Conservation (phyloP, 2,329 filamentous ascomycete genomes). For the Paraphaeosphaeria minitans region DNA sequence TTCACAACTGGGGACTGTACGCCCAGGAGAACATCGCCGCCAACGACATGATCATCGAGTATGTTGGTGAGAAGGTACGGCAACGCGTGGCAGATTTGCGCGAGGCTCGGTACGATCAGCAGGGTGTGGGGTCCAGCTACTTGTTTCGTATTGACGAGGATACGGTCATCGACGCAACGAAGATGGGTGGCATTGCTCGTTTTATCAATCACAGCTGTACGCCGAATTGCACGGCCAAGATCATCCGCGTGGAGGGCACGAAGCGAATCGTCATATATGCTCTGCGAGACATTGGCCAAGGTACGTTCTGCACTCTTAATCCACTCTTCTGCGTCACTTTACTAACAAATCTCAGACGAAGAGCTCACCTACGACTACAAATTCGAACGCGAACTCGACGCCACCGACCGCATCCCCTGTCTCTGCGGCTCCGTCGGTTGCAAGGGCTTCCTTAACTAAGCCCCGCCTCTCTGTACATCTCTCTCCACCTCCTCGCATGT, state of each 20-base stretch:
- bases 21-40: constrained; percentile 96
- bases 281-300: constrained; percentile 89
- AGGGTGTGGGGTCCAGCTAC: constrained; percentile 96
- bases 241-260: constrained; percentile 97
- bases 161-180: constrained; percentile 96
- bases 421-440: constrained; percentile 94
- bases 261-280: constrained; percentile 99
- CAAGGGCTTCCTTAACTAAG: constrained; percentile 97
- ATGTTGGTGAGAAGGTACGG: constrained; percentile 95
- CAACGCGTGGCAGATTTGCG: constrained; percentile 97
- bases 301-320: constrained; percentile 62
- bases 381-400: constrained; percentile 96
- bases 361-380: constrained; percentile 99
- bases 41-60: constrained; percentile 99
- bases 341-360: constrained; percentile 70
- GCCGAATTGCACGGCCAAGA: constrained; percentile 98
- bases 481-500: neutral
- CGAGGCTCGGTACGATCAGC: constrained; percentile 89
- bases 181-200: constrained; percentile 95
- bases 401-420: constrained; percentile 93
- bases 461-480: neutral
- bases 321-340: constrained; percentile 4
- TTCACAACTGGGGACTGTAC: constrained; percentile 98
- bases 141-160: constrained; percentile 98
- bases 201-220: constrained; percentile 99